phyloP scores from a whole-genome alignment of 306 rosid genomes.

The Trichosanthes cucumerina region DNA sequence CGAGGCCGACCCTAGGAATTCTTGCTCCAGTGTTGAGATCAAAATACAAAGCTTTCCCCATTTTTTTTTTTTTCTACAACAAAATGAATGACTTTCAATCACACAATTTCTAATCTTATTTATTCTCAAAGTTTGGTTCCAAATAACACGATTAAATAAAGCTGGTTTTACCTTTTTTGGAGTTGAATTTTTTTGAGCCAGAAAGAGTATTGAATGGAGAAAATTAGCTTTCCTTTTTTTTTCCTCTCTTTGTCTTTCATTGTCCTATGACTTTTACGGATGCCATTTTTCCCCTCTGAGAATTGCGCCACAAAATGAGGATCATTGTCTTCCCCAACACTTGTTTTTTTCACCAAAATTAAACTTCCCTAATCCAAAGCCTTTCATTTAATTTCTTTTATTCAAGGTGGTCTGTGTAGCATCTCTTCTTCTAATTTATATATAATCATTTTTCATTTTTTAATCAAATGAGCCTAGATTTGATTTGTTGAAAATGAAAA shows the following conservation, averaged over 20 bases:
- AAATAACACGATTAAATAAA: not conserved
- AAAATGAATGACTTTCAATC: not conserved
- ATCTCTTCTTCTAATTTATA: not conserved
- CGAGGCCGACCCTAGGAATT: slow-evolving; percentile 45
- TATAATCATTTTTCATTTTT: not conserved
- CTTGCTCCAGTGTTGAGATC: slow-evolving; percentile 42
- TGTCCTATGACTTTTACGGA: not conserved
- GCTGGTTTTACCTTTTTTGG: not conserved
- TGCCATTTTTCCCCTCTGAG: not conserved
- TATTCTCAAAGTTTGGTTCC: not conserved
- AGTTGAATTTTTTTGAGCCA: not conserved
- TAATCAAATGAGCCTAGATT: not conserved
- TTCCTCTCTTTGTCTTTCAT: not conserved
- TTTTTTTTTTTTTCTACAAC: not conserved
- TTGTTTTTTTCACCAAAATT: not conserved
- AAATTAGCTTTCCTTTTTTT: not conserved
- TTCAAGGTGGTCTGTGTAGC: not conserved
- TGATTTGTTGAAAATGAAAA: too few species aligned
- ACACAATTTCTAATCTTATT: not conserved
- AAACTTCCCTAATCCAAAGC: not conserved
- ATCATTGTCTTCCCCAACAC: not conserved
- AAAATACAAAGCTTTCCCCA: slow-evolving; percentile 13
- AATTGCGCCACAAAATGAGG: not conserved
- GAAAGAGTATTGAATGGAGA: not conserved
- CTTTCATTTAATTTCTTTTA: not conserved